Evolutionary conservation across 257 asterid genomes (phyloP).

Genomic region (Perilla frutescens): DNA sequence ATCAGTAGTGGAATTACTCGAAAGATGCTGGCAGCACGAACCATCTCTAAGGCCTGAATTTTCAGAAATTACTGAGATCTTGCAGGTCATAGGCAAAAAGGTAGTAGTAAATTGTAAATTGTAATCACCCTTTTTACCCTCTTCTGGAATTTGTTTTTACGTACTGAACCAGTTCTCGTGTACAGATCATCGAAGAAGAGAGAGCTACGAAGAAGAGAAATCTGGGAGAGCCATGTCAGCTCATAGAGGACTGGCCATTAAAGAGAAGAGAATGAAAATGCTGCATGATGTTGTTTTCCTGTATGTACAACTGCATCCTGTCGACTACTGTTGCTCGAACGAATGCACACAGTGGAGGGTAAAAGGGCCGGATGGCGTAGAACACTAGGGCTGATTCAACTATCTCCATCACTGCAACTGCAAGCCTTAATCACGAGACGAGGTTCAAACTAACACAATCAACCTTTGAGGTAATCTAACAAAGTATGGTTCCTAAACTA

Average conservation of each 20-base stretch:
- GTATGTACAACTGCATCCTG: too few species aligned
- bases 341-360: too few species aligned
- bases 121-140: background rate
- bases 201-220: slow-evolving; percentile 55
- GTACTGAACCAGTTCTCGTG: background rate
- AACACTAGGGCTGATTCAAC: too few species aligned
- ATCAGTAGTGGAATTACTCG: slow-evolving; percentile 60
- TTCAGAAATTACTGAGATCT: slow-evolving; percentile 60
- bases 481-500: background rate
- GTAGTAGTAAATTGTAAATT: slow-evolving; percentile 32
- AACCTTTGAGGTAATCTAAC: background rate
- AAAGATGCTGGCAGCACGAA: slow-evolving; percentile 84
- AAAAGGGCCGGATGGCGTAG: too few species aligned
- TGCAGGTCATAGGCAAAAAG: slow-evolving; percentile 60
- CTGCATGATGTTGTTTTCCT: slow-evolving; percentile 10
- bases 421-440: background rate
- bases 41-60: slow-evolving; percentile 80
- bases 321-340: background rate
- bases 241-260: slow-evolving; percentile 23
- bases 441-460: background rate
- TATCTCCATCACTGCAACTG: background rate
- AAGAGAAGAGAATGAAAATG: slow-evolving; percentile 35
- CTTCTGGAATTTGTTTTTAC: background rate
- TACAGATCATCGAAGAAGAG: slow-evolving; percentile 60
- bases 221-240: slow-evolving; percentile 48